phyloP scores from a whole-genome alignment of 495 filamentous ascomycete species.

The Penicillium salamii region DNA sequence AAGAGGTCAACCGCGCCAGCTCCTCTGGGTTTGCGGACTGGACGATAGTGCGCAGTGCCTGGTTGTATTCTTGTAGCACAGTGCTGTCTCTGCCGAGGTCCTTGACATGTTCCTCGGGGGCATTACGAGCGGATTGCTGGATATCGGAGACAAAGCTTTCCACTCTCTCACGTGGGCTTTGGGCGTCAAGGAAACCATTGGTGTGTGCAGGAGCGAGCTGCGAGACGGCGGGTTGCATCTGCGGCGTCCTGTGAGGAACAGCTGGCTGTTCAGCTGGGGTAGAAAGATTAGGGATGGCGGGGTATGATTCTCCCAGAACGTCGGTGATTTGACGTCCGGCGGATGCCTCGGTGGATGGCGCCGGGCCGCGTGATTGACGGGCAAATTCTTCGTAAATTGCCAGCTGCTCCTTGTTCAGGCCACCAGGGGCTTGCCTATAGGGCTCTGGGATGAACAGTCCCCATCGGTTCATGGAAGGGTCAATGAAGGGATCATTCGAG shows the following conservation, averaged over 20 bases:
- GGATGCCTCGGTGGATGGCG: constrained; percentile 14
- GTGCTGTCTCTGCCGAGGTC: constrained; percentile 64
- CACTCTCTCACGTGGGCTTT: constrained; percentile 60
- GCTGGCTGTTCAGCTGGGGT: constrained; percentile 80
- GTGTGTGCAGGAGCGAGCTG: constrained; percentile 42
- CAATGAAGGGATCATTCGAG: constrained; percentile 78
- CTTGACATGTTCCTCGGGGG: constrained; percentile 65
- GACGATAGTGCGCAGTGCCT: constrained; percentile 49
- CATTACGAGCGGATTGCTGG: constrained; percentile 58
- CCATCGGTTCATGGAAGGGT: constrained; percentile 77
- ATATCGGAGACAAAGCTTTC: constrained; percentile 70
- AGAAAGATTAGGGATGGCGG: constrained; percentile 68
- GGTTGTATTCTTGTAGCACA: constrained; percentile 63
- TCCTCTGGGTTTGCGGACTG: constrained; percentile 58
- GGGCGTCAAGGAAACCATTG: constrained; percentile 64
- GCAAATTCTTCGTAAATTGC: constrained; percentile 96
- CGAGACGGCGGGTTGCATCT: constrained; percentile 52
- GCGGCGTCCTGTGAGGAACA: constrained; percentile 66
- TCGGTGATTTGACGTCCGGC: constrained; percentile 59
- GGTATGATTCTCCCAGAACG: constrained; percentile 80
- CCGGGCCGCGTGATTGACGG: constrained; percentile 64
- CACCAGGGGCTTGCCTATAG: constrained; percentile 74
- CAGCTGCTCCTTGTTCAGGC: constrained; percentile 88
- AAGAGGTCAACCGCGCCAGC: constrained; percentile 63
- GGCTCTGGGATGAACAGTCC: constrained; percentile 85